These are phyloP conservation scores for Curvularia verruculosa DNA, from an alignment of 2,329 filamentous ascomycete genomes.

Conservation along the genomic window DNA sequence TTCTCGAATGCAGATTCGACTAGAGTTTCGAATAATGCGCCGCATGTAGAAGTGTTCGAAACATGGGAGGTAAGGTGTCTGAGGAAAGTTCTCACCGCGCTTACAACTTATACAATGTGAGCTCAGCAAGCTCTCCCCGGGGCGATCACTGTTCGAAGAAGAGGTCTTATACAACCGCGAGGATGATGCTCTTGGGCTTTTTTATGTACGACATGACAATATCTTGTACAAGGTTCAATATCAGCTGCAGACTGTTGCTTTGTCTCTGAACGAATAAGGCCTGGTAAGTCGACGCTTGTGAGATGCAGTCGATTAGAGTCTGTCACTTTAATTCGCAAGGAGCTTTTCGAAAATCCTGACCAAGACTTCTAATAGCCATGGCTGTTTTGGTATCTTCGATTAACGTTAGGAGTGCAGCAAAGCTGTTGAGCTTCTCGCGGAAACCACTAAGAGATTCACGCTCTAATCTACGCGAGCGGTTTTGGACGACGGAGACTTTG, in stretches of 20 bases:
- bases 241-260: constrained; percentile 13
- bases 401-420: constrained; percentile 53
- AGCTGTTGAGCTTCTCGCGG: constrained; percentile 39
- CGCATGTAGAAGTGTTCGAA: constrained; percentile 5
- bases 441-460: constrained; percentile 40
- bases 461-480: constrained; percentile 28
- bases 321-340: constrained; percentile 50
- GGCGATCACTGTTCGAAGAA: constrained; percentile 63
- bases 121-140: constrained; percentile 55
- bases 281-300: constrained; percentile 53
- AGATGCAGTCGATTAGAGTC: constrained; percentile 43
- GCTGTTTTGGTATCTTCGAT: constrained; percentile 53
- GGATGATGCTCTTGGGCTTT: constrained; percentile 27
- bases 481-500: constrained; percentile 6
- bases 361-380: neutral
- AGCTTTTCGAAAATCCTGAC: constrained; percentile 44
- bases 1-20: constrained; percentile 10
- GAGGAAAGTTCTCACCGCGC: constrained; percentile 29
- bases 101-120: constrained; percentile 47
- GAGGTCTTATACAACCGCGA: constrained; percentile 59
- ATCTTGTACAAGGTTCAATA: constrained; percentile 13
- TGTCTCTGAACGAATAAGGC: constrained; percentile 44
- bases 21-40: constrained; percentile 6
- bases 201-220: constrained; percentile 27
- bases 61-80: constrained; percentile 5